Evolutionary conservation across 2,329 filamentous ascomycete genomes (phyloP), one percentile per base, ranked within the genome.

Genomic region (Stagonosporopsis rhizophila): DNA sequence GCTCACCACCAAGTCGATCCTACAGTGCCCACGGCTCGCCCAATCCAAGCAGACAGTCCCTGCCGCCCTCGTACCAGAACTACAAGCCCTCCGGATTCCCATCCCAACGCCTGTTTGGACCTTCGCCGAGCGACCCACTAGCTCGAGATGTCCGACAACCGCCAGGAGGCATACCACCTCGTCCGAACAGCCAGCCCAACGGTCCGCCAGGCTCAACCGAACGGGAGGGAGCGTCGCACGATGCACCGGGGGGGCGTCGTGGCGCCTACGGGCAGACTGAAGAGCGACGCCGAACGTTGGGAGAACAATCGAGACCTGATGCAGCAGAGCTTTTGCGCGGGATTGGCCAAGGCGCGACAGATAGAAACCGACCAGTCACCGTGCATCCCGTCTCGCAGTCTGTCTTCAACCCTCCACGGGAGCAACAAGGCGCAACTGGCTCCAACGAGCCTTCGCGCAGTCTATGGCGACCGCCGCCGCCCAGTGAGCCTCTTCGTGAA

Each of bases 121-220:
- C 71, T 12, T 61, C 69, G 30, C 68, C 73, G 7, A 69, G 65
- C 27, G 73, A 77, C 32, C 47, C 59, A 2, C 59, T 60, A 17
- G 48, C 62, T 52, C 58, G 67, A 54, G 67, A 71, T 23, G 37
- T 59, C 22, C 70, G 65, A n/a, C 71, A 68, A 38, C 38, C 60
- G 5, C 41, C 67, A n/a, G 58, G 58, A n/a, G 64, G 55, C 28
- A 44, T 73, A 6, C 76, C 76, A 6, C 74, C 76, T 19, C 70
- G 76, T 23, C 76, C 76, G 14, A 77, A 73, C 47, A 78, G 76
- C 52, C 76, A 78, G 50, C 76, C 76, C 2, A 71, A 59, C 25
- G 73, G 67, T 7, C 68, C 64, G 28, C 64, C 62, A 37, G 69
- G 64, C 23, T 58, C 64, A 30, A 55, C 54, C 3, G 70, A 69